Evolutionary conservation across 176 grass and related monocot genomes (phyloP), one percentile per base, ranked within the genome.

Genomic region (Cenchrus fungigraminus): DNA sequence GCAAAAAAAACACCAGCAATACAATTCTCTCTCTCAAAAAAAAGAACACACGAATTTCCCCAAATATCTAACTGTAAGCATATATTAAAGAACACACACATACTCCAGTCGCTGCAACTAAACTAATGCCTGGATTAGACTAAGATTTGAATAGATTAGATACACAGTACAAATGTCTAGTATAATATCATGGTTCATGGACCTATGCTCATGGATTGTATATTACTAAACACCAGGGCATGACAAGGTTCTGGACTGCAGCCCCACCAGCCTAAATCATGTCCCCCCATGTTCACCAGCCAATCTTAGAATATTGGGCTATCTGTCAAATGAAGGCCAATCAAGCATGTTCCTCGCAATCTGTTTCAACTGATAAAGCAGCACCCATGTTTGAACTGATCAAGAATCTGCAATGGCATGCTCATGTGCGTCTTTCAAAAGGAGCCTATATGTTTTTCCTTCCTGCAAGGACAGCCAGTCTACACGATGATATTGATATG

Each of bases 241-340:
- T 79, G 80, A 63, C 75, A 87, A 31, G 68, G 28, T 45, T 54
- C 66, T 74, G 68, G 60, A 58, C 61, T 43, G 60, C 88, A 79
- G 60, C 80, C 79, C 68, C 84, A 87, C 68, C 84, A 87, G 60
- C 61, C 80, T 70, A 87, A 86, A 87, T 83, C 84, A 91, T 87
- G 81, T 84, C 45, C 58, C 58, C 80, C 85, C 89, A 84, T 84
- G 85, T 84, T 91, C 68, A 45, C 53, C 76, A 80, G 61, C 81
- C 84, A 80, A 84, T 74, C 80, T 55, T 47, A 80, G 75, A 84
- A 25, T 91, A 74, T 54, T 49, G 6, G 46, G 28, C 28, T 49
- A 75, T 55, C 75, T 87, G 75, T 66, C 74, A 87, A 83, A 79
- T 68, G 84, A 45, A 43, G 56, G 66, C 81, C 68, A 76, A 86